phyloP scores from a whole-genome alignment of 345 rosid genomes.

The Lagerstroemia speciosa region DNA sequence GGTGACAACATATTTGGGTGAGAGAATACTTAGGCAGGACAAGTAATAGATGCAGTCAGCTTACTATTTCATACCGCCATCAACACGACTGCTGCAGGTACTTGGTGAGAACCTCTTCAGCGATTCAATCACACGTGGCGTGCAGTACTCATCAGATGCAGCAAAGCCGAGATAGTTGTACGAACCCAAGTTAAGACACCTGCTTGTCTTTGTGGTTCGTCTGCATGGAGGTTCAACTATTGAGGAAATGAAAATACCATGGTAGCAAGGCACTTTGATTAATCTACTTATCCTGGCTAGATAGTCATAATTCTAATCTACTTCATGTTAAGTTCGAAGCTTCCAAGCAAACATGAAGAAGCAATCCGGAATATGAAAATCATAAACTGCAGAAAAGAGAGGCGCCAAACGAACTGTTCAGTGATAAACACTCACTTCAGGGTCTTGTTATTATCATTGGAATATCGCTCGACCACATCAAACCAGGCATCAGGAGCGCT shows the following conservation, averaged over 20 bases:
- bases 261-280: not conserved
- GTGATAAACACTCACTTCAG: constrained; percentile 39
- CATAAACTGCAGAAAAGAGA: not conserved
- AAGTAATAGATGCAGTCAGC: not conserved
- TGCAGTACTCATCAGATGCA: constrained; percentile 91
- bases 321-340: not conserved
- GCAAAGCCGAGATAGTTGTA: constrained; percentile 98
- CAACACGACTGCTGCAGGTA: constrained; percentile 81
- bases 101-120: constrained; percentile 69
- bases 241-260: not conserved
- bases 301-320: not conserved
- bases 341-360: not conserved
- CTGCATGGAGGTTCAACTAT: constrained; percentile 28
- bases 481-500: constrained; percentile 94
- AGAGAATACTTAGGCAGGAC: constrained; percentile 11
- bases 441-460: constrained; percentile 77
- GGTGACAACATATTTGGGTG: constrained; percentile 14
- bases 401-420: not conserved
- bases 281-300: not conserved
- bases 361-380: not conserved
- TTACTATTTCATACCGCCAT: constrained; percentile 52
- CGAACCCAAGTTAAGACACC: constrained; percentile 89
- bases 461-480: constrained; percentile 71
- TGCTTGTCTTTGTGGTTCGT: constrained; percentile 57
- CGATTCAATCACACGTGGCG: constrained; percentile 75